These are phyloP conservation scores for Paraglomus occultum DNA, from an alignment of 192 early-diverging fungal species.

Conservation along the genomic window DNA sequence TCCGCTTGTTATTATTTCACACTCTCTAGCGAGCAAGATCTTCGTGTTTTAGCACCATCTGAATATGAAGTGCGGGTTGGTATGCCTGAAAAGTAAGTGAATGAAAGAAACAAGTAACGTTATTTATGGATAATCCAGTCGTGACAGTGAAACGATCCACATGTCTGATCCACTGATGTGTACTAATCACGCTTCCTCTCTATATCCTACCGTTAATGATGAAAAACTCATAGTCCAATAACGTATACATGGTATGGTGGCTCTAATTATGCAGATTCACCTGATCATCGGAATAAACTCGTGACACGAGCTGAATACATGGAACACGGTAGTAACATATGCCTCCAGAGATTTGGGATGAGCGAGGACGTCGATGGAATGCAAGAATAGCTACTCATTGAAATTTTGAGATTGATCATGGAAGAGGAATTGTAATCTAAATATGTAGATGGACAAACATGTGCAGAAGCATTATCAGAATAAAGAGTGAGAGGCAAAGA, in stretches of 20 bases:
- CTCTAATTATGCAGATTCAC: slow-evolving; percentile 35
- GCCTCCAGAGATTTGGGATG: slow-evolving; percentile 48
- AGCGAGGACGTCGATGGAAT: slow-evolving; percentile 16
- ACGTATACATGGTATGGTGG: slow-evolving; percentile 62
- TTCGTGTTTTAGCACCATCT: slow-evolving; percentile 53
- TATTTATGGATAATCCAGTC: background rate
- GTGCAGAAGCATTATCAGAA: no score
- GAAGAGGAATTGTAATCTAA: no score
- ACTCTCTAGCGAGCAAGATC: slow-evolving; percentile 42
- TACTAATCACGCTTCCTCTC: background rate
- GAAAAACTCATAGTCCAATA: slow-evolving; percentile 45
- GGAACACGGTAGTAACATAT: slow-evolving; percentile 59
- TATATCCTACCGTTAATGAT: slow-evolving; percentile 1
- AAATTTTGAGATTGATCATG: no score
- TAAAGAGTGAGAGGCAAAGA: no score
- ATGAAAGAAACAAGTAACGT: background rate
- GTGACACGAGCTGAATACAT: slow-evolving; percentile 63
- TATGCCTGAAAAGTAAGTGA: slow-evolving; percentile 57
- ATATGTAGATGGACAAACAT: no score
- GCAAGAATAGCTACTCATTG: no score
- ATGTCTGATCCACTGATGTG: background rate
- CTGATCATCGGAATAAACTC: slow-evolving; percentile 44
- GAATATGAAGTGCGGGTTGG: slow-evolving; percentile 57
- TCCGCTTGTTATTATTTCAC: no score
- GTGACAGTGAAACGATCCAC: background rate